Evolutionary conservation across 1,284 basidiomycete genomes (phyloP).

Genomic region (Exobasidium cylindrosporum): DNA sequence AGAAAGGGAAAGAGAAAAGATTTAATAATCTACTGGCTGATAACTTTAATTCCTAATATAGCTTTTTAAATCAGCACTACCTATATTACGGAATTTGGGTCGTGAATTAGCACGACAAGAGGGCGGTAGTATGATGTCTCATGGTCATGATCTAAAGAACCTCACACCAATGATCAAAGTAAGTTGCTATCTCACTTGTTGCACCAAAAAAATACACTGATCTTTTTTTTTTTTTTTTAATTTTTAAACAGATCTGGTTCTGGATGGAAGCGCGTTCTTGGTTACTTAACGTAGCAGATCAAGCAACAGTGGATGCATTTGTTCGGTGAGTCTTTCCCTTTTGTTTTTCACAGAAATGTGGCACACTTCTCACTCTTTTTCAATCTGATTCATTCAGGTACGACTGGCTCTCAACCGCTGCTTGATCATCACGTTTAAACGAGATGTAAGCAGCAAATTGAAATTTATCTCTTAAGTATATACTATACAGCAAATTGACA

Average conservation of each 20-base stretch:
- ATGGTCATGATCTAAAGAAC: constrained; percentile 8
- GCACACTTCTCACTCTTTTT: background rate
- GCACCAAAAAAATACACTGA: background rate
- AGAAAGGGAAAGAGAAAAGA: background rate
- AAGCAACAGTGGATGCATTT: constrained; percentile 7
- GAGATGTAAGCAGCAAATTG: too few species aligned
- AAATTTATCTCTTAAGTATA: too few species aligned
- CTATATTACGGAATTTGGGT: constrained; percentile 47
- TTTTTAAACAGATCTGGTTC: constrained; percentile 18
- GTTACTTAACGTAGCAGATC: constrained; percentile 7
- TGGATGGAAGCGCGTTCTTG: constrained; percentile 21
- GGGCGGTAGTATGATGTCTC: constrained; percentile 1
- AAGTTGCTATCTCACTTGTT: background rate
- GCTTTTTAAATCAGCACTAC: constrained; percentile 49
- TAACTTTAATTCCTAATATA: background rate
- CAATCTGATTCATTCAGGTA: background rate
- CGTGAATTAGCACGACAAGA: constrained; percentile 24
- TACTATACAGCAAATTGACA: too few species aligned
- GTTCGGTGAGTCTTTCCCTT: background rate
- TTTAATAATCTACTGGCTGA: background rate
- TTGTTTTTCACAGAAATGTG: background rate
- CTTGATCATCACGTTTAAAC: too few species aligned
- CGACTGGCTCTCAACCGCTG: constrained; percentile 11
- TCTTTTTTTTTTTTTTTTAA: constrained; percentile 1
- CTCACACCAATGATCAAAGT: constrained; percentile 20